A percentile compares a stretch with the other conserved stretches of the same genome.
phyloP scores from a whole-genome alignment of 768 basidiomycete species.

The Agrocybe praecox region DNA sequence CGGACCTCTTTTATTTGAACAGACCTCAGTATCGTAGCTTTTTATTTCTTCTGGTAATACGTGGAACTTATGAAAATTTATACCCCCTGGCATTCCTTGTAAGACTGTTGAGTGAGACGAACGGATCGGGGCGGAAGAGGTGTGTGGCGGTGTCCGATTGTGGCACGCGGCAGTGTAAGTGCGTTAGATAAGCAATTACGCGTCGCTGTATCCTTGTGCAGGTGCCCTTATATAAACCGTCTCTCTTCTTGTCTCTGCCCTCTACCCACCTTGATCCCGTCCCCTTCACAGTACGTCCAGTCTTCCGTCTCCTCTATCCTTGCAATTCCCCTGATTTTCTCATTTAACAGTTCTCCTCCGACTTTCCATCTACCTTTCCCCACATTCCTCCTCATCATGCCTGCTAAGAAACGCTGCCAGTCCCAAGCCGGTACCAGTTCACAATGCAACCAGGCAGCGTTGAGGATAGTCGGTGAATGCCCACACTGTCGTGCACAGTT shows the following conservation, averaged over 20 bases:
- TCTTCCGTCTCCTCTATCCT: neutral
- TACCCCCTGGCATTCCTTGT: conserved; percentile 6
- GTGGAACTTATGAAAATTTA: conserved; percentile 9
- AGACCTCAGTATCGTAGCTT: conserved; percentile 16
- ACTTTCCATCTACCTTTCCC: conserved; percentile 10
- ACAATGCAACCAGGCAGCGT: conserved; percentile 76
- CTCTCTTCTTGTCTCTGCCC: conserved; percentile 6
- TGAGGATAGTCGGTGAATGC: conserved; percentile 86
- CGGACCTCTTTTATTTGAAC: conserved; percentile 7
- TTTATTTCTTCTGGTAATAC: conserved; percentile 11
- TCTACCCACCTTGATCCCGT: conserved; percentile 16
- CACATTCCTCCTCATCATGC: conserved; percentile 45
- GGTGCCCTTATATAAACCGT: conserved; percentile 24
- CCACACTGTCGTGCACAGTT: conserved; percentile 79
- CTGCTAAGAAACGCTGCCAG: conserved; percentile 88
- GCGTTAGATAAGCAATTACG: conserved; percentile 32
- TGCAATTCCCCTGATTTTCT: conserved; percentile 1
- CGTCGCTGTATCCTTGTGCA: conserved; percentile 29
- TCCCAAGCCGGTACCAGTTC: conserved; percentile 49
- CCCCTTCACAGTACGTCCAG: conserved; percentile 18
- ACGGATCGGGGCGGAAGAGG: conserved; percentile 21
- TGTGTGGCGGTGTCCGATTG: neutral
- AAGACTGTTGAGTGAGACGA: neutral
- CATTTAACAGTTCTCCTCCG: conserved; percentile 2
- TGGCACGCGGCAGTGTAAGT: conserved; percentile 13